A percentile compares a stretch with the other conserved stretches of the same genome.
Evolutionary conservation across 805 yeast genomes (phyloP).

Genomic region (Zygosaccharomyces gambellarensis): DNA sequence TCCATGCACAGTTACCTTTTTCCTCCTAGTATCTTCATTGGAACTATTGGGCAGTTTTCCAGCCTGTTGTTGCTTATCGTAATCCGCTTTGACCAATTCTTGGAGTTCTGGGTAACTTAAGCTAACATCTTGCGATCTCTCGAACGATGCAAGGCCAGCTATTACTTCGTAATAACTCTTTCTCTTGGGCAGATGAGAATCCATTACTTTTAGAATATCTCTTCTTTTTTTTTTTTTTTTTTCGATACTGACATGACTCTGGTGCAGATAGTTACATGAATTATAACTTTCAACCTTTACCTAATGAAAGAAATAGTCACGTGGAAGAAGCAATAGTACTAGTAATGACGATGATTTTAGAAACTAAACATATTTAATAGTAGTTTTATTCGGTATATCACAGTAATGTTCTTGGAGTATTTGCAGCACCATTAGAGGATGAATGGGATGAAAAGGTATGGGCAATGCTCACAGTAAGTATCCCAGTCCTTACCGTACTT

Average conservation of each 20-base stretch:
- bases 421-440: conserved; percentile 46
- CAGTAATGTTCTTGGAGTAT: not conserved
- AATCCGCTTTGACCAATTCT: conserved; percentile 28
- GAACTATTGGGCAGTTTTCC: conserved; percentile 23
- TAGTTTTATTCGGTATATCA: not conserved
- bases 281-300: not conserved
- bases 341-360: not conserved
- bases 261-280: not conserved
- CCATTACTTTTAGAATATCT: not conserved
- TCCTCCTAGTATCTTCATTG: conserved; percentile 11
- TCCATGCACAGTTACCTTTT: conserved; percentile 27
- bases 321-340: not conserved
- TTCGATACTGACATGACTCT: conserved; percentile 1
- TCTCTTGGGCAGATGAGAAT: conserved; percentile 4
- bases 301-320: not conserved
- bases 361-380: not conserved
- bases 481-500: conserved; percentile 97
- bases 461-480: conserved; percentile 78
- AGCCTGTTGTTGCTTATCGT: conserved; percentile 21
- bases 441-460: conserved; percentile 87
- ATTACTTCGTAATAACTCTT: conserved; percentile 30
- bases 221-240: not conserved
- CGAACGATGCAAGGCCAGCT: conserved; percentile 31
- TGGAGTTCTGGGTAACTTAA: conserved; percentile 25
- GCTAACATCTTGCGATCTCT: conserved; percentile 27